phyloP scores from a whole-genome alignment of 2,329 filamentous ascomycete genomes.

The Rhexocercosporidium sp. region DNA sequence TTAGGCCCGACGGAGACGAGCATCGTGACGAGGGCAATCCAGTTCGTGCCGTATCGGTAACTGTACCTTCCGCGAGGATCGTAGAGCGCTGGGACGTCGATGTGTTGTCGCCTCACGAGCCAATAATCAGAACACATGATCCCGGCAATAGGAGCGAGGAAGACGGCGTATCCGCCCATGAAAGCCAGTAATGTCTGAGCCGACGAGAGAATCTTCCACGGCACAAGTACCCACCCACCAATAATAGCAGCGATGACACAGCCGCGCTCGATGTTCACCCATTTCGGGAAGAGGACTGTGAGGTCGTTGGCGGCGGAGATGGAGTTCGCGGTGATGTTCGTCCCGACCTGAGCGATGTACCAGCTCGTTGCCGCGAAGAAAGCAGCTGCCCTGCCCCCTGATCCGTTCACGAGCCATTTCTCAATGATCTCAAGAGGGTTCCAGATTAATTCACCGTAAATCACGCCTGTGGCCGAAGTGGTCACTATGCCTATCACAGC shows the following conservation, averaged over 20 bases:
- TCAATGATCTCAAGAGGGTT: constrained; percentile 53
- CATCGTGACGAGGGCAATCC: too few species aligned
- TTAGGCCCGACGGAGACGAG: too few species aligned
- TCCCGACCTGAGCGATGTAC: constrained; percentile 59
- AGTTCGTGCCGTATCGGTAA: too few species aligned
- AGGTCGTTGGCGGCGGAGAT: constrained; percentile 61
- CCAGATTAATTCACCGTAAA: constrained; percentile 57
- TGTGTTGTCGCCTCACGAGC: too few species aligned
- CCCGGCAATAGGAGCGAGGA: constrained; percentile 63
- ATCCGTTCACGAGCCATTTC: constrained; percentile 50
- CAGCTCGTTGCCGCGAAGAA: constrained; percentile 59
- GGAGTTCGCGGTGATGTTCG: constrained; percentile 62
- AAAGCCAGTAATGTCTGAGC: constrained; percentile 66
- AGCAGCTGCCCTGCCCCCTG: constrained; percentile 48
- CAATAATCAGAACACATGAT: constrained; percentile 48
- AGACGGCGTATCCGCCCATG: constrained; percentile 68
- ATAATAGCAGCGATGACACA: constrained; percentile 59
- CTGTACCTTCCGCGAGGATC: too few species aligned
- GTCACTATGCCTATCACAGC: constrained; percentile 60
- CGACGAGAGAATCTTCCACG: constrained; percentile 69
- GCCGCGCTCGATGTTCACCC: constrained; percentile 61
- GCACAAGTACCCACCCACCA: constrained; percentile 62
- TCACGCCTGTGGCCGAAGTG: constrained; percentile 57
- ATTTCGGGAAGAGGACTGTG: constrained; percentile 57
- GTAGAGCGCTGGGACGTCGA: too few species aligned